Base-by-base conservation (phyloP, 1,139 yeast genomes). In the Eremothecium cymbalariae region DNA sequence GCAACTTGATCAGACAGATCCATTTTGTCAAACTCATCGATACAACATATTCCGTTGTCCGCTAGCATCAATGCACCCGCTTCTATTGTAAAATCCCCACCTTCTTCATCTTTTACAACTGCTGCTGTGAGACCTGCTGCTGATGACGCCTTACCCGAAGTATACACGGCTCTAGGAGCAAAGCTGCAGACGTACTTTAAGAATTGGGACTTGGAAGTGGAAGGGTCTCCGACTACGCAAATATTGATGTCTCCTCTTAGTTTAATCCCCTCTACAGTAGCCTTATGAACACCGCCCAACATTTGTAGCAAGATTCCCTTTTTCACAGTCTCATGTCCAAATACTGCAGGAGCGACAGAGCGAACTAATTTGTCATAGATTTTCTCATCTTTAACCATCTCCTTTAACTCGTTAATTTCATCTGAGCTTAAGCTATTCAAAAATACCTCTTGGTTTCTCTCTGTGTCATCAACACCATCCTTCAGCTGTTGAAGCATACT, bases 71-170 rank as follows among this genome's bases (percentile, higher is more conserved):
- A 68, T 2, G 99, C 99, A 58, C 99, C 99, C 1, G 98, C 99
- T 59, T 90, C 99, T 44, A 90, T 93, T 1, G 98, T 90, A 51
- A 81, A 86, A 55, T 90, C 98, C 27, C 96, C 95, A 51, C 94
- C 84, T 58, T 90, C 99, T 62, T 93, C 98, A 57, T 90, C 99
- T 58, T 80, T 84, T 12, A 90, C 95, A 18, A 90, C 99, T 0
- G 97, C 95, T 1, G 98, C 99, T 1, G 99, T 90, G 50, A 90
- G 70, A 67, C 98, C 98, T 9, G 99, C 99, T 2, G 99, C 99
- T 2, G 96, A 77, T 0, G 97, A 88, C 0, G 99, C 98, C 56
- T 90, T 90, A 60, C 99, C 99, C 0, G 97, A 88, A 1, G 99
- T 93, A 56, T 93, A 90, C 24, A 90, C 88, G 1, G 97, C 86